Base-by-base conservation (phyloP, 2,329 filamentous ascomycete species). In the Bipolaris sorokiniana region DNA sequence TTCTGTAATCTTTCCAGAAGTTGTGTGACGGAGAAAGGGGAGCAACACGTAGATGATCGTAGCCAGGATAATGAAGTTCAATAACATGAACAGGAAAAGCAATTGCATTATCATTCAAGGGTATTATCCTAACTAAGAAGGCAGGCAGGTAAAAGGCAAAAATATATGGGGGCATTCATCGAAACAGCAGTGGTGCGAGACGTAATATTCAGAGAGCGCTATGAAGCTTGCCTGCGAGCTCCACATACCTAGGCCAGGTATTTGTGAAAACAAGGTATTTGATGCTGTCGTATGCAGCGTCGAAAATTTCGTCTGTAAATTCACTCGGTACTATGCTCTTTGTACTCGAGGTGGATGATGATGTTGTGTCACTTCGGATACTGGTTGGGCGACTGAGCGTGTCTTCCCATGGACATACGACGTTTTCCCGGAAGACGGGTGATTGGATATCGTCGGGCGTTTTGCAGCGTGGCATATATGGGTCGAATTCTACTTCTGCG, bases 251-350 rank as follows among this genome's bases (percentile, higher is more conserved):
- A 22, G 74, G 73, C 74, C 74, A 76, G 1, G 74, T 75, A 54
- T 76, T 76, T 9, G 73, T 76, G 59, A 75, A 75, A 26, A 76
- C 69, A 3, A 76, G 68, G 34, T 75, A 76, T 52, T 75, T 76
- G 57, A 76, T 76, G 48, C 73, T 76, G 18, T 75, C 73, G 37
- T 70, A 76, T 7, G 74, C 74, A 1, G 69, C 56, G 28, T 76
- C 74, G 51, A 76, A 76, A 0, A 76, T 58, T 2, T 71, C 65
- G 1, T 71, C 70, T 5, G 65, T 71, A 45, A 77, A 77, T 5
- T 76, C 66, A 57, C 69, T 73, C 4, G 74, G 74, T 2, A 76
- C 72, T 36, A 74, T 66, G 16, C 61, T 68, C 31, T 50, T 54
- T 2, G 62, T 68, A 48, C 69, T 70, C 7, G 65, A 48, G 10